Percentiles rank a stretch among this genome's conserved stretches.
phyloP scores from a whole-genome alignment of 495 filamentous ascomycete species.

The Geopyxis carbonaria region DNA sequence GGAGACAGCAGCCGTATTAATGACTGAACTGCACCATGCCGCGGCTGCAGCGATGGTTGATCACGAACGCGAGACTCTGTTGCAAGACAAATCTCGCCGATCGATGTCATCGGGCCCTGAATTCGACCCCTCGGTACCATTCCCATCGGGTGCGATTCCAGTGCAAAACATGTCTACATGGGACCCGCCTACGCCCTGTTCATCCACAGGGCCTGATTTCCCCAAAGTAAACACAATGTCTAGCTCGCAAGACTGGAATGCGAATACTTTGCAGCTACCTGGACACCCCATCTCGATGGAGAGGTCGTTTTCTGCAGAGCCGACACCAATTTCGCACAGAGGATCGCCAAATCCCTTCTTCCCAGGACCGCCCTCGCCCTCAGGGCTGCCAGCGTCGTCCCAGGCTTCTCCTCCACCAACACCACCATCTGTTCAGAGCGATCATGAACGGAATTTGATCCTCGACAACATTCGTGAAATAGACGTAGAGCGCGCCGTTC shows the following conservation, averaged over 20 bases:
- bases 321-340: constrained; percentile 34
- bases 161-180: constrained; percentile 54
- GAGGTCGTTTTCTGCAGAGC: constrained; percentile 43
- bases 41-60: constrained; percentile 68
- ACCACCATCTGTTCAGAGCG: constrained; percentile 48
- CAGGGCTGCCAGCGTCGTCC: constrained; percentile 25
- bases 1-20: constrained; percentile 96
- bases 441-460: constrained; percentile 67
- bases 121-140: constrained; percentile 54
- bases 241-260: constrained; percentile 44
- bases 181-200: constrained; percentile 23
- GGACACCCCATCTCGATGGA: constrained; percentile 46
- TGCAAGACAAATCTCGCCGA: constrained; percentile 47
- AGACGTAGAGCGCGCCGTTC: constrained; percentile 66
- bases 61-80: constrained; percentile 43
- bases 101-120: constrained; percentile 54
- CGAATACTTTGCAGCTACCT: constrained; percentile 28
- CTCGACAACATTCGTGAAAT: constrained; percentile 66
- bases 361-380: constrained; percentile 50
- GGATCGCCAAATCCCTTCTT: constrained; percentile 33
- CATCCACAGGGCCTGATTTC: constrained; percentile 17
- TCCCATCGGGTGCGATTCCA: constrained; percentile 57
- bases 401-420: constrained; percentile 48
- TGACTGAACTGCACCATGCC: constrained; percentile 96
- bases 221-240: constrained; percentile 36